These are phyloP conservation scores for Lentinula sp. DNA, from an alignment of 768 basidiomycete species.

Conservation along the genomic window DNA sequence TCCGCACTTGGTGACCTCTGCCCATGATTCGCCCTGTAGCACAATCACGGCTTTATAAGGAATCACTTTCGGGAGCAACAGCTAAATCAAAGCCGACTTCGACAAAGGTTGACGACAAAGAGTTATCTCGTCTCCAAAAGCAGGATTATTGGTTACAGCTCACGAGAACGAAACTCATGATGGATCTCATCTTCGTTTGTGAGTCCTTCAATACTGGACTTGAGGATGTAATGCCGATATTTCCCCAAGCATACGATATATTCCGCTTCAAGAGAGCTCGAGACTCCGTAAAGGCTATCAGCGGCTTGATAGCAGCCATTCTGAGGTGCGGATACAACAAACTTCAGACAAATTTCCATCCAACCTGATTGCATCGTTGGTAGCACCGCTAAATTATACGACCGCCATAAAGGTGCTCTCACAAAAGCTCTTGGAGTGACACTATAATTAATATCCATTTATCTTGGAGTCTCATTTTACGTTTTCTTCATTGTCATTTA, in stretches of 20 bases:
- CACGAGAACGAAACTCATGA: constrained; percentile 62
- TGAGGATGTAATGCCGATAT: constrained; percentile 7
- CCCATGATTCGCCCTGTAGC: constrained; percentile 33
- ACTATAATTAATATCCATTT: not conserved
- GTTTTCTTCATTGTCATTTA: not conserved
- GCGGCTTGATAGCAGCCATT: constrained; percentile 65
- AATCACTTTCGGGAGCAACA: constrained; percentile 68
- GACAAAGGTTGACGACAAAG: constrained; percentile 61
- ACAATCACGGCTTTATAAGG: constrained; percentile 64
- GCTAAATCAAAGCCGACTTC: constrained; percentile 59
- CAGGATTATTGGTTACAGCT: constrained; percentile 76
- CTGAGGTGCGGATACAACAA: constrained; percentile 52
- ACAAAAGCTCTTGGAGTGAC: constrained; percentile 38
- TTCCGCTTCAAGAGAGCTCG: constrained; percentile 62
- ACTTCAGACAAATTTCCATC: not conserved
- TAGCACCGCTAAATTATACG: constrained; percentile 71
- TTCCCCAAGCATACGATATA: constrained; percentile 58
- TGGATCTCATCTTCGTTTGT: constrained; percentile 91
- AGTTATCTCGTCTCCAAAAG: constrained; percentile 58
- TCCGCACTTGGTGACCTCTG: not conserved
- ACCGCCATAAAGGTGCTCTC: constrained; percentile 60
- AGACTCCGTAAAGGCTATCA: constrained; percentile 54
- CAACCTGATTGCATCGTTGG: not conserved
- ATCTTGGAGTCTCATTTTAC: not conserved
- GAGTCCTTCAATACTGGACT: constrained; percentile 14